Conservation (phyloP, 192 early-diverging fungal genomes). For the Jimgerdemannia flammicorona region DNA sequence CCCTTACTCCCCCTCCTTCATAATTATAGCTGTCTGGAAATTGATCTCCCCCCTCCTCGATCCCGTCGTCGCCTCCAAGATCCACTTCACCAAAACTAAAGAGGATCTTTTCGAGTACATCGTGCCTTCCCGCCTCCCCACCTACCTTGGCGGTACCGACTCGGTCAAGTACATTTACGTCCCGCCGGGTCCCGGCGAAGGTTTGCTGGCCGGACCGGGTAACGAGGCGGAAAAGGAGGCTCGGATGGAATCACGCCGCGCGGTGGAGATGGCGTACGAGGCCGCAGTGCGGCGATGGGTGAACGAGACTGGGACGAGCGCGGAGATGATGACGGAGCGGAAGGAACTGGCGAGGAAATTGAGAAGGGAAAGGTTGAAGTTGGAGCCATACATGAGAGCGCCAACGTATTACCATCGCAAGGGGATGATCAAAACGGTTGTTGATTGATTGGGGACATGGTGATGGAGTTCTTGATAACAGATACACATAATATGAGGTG, state of each 20-base stretch:
- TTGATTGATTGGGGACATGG: background rate
- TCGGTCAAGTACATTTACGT: slow-evolving; percentile 52
- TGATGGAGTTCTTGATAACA: background rate
- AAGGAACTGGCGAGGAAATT: background rate
- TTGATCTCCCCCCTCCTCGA: slow-evolving; percentile 81
- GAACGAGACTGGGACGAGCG: background rate
- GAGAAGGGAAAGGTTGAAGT: background rate
- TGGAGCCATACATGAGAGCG: background rate
- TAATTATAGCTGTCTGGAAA: slow-evolving; percentile 57
- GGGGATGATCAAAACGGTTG: background rate
- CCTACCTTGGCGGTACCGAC: slow-evolving; percentile 55
- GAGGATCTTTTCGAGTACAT: slow-evolving; percentile 66
- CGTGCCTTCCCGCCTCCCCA: slow-evolving; percentile 51
- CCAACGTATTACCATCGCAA: background rate
- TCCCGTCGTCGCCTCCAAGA: slow-evolving; percentile 85
- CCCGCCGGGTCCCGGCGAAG: background rate
- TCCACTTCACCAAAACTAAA: slow-evolving; percentile 63
- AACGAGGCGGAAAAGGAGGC: background rate
- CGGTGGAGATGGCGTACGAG: background rate
- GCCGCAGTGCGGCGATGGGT: background rate
- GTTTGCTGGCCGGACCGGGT: background rate
- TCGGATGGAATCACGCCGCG: background rate
- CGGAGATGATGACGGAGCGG: background rate
- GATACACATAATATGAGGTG: no score
- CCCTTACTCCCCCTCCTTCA: no score